Conservation (phyloP, 2,329 filamentous ascomycete genomes). For the Alternaria panax region DNA sequence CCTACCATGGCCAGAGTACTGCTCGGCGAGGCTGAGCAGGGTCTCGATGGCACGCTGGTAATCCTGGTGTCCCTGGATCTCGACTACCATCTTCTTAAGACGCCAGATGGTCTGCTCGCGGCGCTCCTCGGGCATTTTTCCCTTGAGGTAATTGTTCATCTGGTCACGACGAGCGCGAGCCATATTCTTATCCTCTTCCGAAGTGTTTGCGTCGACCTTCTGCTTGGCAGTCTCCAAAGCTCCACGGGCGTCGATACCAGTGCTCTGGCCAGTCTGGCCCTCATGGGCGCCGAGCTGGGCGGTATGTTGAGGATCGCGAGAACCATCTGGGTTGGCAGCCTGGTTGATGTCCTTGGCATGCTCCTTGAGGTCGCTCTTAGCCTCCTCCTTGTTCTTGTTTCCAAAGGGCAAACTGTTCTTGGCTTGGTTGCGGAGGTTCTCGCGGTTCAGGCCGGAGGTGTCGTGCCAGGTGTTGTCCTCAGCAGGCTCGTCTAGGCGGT, state of each 20-base stretch:
- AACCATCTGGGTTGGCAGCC: slow-evolving; percentile 63
- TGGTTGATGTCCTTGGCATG: slow-evolving; percentile 65
- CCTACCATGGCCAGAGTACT: slow-evolving; percentile 79
- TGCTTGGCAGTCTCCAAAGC: slow-evolving; percentile 62
- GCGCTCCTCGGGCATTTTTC: slow-evolving; percentile 91
- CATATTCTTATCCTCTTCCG: slow-evolving; percentile 64
- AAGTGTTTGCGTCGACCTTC: slow-evolving; percentile 67
- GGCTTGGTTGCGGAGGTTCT: slow-evolving; percentile 72
- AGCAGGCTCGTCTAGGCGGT: slow-evolving; percentile 81
- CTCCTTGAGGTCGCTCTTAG: slow-evolving; percentile 57
- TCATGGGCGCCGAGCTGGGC: slow-evolving; percentile 61
- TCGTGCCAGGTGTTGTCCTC: slow-evolving; percentile 96
- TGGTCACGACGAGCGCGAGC: slow-evolving; percentile 55
- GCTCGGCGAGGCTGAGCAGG: slow-evolving; percentile 81
- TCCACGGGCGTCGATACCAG: slow-evolving; percentile 62
- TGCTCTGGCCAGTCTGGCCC: slow-evolving; percentile 55
- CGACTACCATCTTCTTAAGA: slow-evolving; percentile 96
- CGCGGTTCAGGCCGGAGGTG: slow-evolving; percentile 75
- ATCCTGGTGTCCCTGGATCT: slow-evolving; percentile 93
- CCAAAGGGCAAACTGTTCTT: slow-evolving; percentile 64
- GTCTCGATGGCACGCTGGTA: slow-evolving; percentile 93
- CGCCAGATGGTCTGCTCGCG: slow-evolving; percentile 92
- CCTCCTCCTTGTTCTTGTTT: slow-evolving; percentile 65
- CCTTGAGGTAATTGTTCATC: slow-evolving; percentile 76
- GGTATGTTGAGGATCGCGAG: slow-evolving; percentile 62